Base-by-base conservation (phyloP, 2,329 filamentous ascomycete species). In the Dactylonectria macrodidyma region DNA sequence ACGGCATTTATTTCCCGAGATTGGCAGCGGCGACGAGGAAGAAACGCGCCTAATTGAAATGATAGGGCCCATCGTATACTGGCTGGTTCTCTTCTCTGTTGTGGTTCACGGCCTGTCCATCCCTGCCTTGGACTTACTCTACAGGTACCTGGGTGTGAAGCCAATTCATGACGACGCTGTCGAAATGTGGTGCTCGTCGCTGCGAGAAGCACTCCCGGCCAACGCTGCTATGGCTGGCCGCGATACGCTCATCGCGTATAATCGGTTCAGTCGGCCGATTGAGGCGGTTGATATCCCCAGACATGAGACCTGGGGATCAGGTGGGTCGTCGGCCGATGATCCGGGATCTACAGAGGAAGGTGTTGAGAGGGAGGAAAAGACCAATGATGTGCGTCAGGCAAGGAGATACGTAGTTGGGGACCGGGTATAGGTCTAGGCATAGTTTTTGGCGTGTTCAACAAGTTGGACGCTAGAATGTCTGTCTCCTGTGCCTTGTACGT, bases 31-130 rank as follows among this genome's bases (percentile, higher is more conserved):
- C 9, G 80, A 80, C 68, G 76, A 74, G 12, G 78, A 79, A 47
- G 79, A 81, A 67, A 75, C 74, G 3, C 73, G 78, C 46, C 70
- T 84, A 12, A 65, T 83, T n/a, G 77, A 79, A 11, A 78, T 78
- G 11, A 78, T 84, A 14, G 68, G 72, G 1, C 81, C 82, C 61
- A 79, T 81, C 10, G 82, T 84, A 6, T 84, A 83, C 73, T 84
- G 78, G 61, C 75, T 82, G 1, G 79, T 80, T 0, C 63, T 82
- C 2, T 74, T 75, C 16, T 68, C 63, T 9, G 68, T 75, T 22
- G 19, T 71, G 26, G 65, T 72, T 34, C 71, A 73, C 46, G 68
- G 85, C 5, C 76, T 87, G 0, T 85, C 84, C 0, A 87, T 87
- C 41, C 84, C 85, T 0, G 75, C 77, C 0, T 59, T 75, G 11